Evolutionary conservation across 257 asterid genomes (phyloP).

Genomic region (Solanum tarijense): DNA sequence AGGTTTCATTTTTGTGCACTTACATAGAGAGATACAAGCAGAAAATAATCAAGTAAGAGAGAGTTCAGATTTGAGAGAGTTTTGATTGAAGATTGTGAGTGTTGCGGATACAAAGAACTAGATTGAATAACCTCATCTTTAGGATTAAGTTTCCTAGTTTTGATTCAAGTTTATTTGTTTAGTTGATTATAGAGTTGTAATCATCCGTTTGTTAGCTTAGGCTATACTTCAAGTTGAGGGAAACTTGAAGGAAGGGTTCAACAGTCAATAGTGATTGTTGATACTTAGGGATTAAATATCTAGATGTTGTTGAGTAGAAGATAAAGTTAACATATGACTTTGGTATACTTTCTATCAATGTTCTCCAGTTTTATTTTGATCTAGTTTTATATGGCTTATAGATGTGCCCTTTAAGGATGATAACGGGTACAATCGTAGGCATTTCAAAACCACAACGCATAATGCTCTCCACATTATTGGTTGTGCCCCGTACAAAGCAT

Average conservation of each 20-base stretch:
- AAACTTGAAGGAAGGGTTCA: background rate
- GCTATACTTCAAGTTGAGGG: background rate
- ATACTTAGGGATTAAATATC: background rate
- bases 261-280: too few relatives aligned
- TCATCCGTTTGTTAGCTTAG: background rate
- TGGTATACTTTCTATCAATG: background rate
- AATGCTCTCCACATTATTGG: background rate
- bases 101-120: background rate
- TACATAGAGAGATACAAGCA: too few relatives aligned
- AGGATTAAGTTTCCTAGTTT: background rate
- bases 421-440: background rate
- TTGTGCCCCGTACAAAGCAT: background rate
- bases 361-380: background rate
- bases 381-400: background rate
- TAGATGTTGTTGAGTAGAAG: background rate
- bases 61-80: too few relatives aligned
- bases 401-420: background rate
- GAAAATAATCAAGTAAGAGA: too few relatives aligned
- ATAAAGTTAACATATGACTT: background rate
- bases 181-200: too few relatives aligned
- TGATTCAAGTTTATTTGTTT: too few relatives aligned
- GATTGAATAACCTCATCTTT: too few relatives aligned
- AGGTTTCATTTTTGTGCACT: too few relatives aligned
- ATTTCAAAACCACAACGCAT: background rate
- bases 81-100: too few relatives aligned